phyloP scores from a whole-genome alignment of 2,329 filamentous ascomycete genomes.

The Exophiala sp. region DNA sequence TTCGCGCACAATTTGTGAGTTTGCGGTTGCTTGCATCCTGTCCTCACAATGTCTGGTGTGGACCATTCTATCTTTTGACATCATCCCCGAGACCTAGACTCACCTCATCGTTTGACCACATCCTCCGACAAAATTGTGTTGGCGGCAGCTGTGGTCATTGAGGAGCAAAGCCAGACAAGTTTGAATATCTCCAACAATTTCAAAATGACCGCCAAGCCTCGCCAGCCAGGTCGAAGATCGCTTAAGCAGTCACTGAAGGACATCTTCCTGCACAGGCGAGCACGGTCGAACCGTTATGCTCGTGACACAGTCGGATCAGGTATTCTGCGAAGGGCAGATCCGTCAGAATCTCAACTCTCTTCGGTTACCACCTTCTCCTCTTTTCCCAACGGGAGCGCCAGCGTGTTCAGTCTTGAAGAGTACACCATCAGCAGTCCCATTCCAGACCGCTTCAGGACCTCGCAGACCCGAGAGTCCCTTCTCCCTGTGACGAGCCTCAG shows the following conservation, averaged over 20 bases:
- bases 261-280: conserved; percentile 20
- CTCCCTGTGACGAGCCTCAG: conserved; percentile 23
- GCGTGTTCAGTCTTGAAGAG: conserved; percentile 18
- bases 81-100: too few species aligned
- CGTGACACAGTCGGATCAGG: conserved; percentile 22
- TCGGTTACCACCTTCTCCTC: conserved; percentile 18
- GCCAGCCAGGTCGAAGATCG: conserved; percentile 19
- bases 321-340: conserved; percentile 20
- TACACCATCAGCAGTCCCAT: conserved; percentile 16
- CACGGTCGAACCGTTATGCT: conserved; percentile 11
- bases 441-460: conserved; percentile 13
- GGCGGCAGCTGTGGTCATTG: background rate
- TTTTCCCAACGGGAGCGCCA: conserved; percentile 12
- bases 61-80: background rate
- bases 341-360: conserved; percentile 8
- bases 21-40: conserved; percentile 5
- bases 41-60: background rate
- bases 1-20: too few species aligned
- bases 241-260: conserved; percentile 27
- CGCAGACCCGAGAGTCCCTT: conserved; percentile 12
- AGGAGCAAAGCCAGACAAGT: background rate
- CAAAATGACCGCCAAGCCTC: conserved; percentile 19
- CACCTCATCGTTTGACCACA: background rate
- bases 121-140: background rate
- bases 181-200: background rate